Conservation (phyloP, 768 basidiomycete genomes). For the Leccinum pellstonianum region DNA sequence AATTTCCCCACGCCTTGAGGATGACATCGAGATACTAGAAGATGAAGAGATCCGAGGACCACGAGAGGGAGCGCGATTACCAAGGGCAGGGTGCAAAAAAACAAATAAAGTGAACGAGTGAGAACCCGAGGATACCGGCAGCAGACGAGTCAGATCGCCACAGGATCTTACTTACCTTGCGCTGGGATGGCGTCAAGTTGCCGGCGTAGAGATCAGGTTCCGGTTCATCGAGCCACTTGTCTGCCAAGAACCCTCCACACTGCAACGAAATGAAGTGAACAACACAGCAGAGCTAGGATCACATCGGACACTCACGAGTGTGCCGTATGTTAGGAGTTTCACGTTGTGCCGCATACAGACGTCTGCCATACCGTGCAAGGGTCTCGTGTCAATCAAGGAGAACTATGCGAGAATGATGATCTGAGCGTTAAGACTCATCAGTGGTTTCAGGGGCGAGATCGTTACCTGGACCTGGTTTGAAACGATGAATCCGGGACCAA, state of each 20-base stretch:
- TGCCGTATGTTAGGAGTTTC: constrained; percentile 80
- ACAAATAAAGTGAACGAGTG: background rate
- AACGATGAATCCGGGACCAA: constrained; percentile 69
- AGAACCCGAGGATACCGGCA: background rate
- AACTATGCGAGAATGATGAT: constrained; percentile 47
- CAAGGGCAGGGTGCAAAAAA: background rate
- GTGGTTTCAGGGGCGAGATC: background rate
- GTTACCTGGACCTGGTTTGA: constrained; percentile 83
- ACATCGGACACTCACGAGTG: constrained; percentile 50
- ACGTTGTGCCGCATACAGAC: constrained; percentile 71
- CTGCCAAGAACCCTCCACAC: constrained; percentile 83
- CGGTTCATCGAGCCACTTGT: constrained; percentile 65
- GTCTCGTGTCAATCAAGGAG: constrained; percentile 77
- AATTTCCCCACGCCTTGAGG: constrained; percentile 72
- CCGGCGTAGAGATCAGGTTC: constrained; percentile 73
- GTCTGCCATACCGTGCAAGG: constrained; percentile 72
- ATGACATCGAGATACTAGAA: constrained; percentile 84
- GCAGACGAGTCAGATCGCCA: background rate
- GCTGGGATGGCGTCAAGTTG: constrained; percentile 73
- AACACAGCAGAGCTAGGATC: background rate
- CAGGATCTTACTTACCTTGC: constrained; percentile 53
- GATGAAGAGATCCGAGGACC: background rate
- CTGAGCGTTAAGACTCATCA: constrained; percentile 12
- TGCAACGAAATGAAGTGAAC: constrained; percentile 30
- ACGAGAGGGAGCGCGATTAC: background rate